Percentiles rank a stretch among this genome's conserved stretches.
These are phyloP conservation scores for Monosporascus ibericus DNA, from an alignment of 2,329 filamentous ascomycete genomes.

Conservation along the genomic window DNA sequence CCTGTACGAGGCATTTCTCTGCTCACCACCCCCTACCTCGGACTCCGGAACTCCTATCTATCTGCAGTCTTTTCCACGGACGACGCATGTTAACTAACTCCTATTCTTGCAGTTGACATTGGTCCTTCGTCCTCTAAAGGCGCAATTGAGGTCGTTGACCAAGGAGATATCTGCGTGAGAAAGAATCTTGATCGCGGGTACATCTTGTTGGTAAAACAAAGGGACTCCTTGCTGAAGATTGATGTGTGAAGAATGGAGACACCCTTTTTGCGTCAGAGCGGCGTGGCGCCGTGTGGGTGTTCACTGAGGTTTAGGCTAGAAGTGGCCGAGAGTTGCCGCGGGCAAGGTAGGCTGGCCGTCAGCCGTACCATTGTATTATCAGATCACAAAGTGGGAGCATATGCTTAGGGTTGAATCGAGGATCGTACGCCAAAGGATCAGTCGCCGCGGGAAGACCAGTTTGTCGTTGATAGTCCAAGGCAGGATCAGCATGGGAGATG, in stretches of 20 bases:
- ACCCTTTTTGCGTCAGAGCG: constrained; percentile 17
- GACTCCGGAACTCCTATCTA: neutral
- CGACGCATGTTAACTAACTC: too few relatives aligned
- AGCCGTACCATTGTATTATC: too few relatives aligned
- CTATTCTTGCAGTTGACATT: constrained; percentile 20
- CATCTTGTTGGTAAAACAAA: constrained; percentile 23
- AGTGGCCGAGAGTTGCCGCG: too few relatives aligned
- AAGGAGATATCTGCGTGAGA: constrained; percentile 26
- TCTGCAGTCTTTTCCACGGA: too few relatives aligned
- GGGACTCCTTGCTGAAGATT: constrained; percentile 24
- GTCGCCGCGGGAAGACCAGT: too few relatives aligned
- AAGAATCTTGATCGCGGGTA: constrained; percentile 26
- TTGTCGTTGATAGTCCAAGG: too few relatives aligned
- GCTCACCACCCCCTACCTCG: neutral
- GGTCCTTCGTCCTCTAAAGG: constrained; percentile 4
- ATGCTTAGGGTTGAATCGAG: too few relatives aligned
- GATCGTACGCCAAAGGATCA: too few relatives aligned
- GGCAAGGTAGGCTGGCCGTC: too few relatives aligned
- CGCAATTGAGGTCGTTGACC: constrained; percentile 6
- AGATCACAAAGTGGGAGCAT: too few relatives aligned
- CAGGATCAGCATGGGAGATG: too few relatives aligned
- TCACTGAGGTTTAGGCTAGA: constrained; percentile 6
- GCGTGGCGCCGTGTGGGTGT: constrained; percentile 26
- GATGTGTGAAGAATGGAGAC: constrained; percentile 11
- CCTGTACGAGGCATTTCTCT: too few relatives aligned